phyloP scores from a whole-genome alignment of 805 yeast genomes.

The Tetrapisispora namnaoensis region DNA sequence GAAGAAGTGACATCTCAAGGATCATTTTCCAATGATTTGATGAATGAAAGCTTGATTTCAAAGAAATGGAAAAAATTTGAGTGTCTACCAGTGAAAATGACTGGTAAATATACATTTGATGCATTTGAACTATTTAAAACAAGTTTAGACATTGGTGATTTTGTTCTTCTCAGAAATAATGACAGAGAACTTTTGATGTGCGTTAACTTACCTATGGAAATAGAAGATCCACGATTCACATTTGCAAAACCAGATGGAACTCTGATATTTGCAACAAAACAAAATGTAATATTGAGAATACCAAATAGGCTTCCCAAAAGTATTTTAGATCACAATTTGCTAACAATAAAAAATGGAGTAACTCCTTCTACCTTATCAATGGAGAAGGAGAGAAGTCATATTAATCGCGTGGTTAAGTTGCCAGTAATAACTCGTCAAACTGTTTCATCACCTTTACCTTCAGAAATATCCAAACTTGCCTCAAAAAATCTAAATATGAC shows the following conservation, averaged over 20 bases:
- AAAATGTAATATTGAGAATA: conserved; percentile 39
- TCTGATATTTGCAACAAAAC: conserved; percentile 38
- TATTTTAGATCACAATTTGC: neutral
- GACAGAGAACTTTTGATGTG: conserved; percentile 44
- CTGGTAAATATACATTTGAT: conserved; percentile 1
- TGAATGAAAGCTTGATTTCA: neutral
- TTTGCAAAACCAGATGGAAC: conserved; percentile 50
- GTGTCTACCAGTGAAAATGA: neutral
- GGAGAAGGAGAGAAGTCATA: neutral
- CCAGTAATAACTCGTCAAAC: conserved; percentile 28
- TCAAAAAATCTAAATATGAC: conserved; percentile 33
- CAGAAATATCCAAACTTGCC: conserved; percentile 33
- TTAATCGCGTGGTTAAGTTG: conserved; percentile 9
- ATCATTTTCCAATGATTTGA: neutral
- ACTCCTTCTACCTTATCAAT: neutral
- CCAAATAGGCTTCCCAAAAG: conserved; percentile 32
- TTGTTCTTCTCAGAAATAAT: conserved; percentile 42
- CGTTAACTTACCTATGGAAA: conserved; percentile 40
- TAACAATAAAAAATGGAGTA: conserved; percentile 7
- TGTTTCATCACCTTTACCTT: conserved; percentile 27
- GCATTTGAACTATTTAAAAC: conserved; percentile 6
- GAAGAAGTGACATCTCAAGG: neutral
- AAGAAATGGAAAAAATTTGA: neutral
- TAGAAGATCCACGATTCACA: conserved; percentile 47
- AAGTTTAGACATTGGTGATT: conserved; percentile 45